phyloP scores from a whole-genome alignment of 2,329 filamentous ascomycete species.

The Colletotrichum sp. region DNA sequence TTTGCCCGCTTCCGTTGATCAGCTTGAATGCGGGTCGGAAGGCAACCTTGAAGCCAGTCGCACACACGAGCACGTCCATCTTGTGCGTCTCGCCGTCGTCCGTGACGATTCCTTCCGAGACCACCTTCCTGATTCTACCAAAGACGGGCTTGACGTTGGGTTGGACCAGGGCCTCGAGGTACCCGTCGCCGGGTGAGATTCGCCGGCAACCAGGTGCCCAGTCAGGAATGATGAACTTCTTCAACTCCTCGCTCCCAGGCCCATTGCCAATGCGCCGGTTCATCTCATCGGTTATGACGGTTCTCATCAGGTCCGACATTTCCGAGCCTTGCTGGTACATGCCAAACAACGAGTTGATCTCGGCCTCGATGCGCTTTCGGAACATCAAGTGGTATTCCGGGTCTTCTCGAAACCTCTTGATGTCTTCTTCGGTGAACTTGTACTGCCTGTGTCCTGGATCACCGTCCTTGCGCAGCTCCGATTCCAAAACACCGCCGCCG shows the following conservation, averaged over 20 bases:
- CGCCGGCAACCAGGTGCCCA: slow-evolving; percentile 50
- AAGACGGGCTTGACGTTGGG: slow-evolving; percentile 50
- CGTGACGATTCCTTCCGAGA: slow-evolving; percentile 31
- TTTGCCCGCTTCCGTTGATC: slow-evolving; percentile 33
- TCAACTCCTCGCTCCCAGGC: slow-evolving; percentile 44
- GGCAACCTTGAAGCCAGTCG: slow-evolving; percentile 43
- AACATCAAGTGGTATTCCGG: slow-evolving; percentile 45
- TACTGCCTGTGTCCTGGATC: slow-evolving; percentile 43
- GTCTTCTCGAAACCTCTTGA: slow-evolving; percentile 40
- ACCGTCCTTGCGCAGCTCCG: slow-evolving; percentile 31
- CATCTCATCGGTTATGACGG: slow-evolving; percentile 48
- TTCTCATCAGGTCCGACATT: slow-evolving; percentile 40
- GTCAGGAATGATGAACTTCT: slow-evolving; percentile 42
- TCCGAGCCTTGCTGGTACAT: slow-evolving; percentile 47
- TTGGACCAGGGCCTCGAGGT: slow-evolving; percentile 44
- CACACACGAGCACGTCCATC: slow-evolving; percentile 39
- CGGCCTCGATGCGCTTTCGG: slow-evolving; percentile 46
- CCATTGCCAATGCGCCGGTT: slow-evolving; percentile 38
- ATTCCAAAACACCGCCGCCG: slow-evolving; percentile 27
- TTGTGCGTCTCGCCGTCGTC: slow-evolving; percentile 33
- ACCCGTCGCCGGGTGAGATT: slow-evolving; percentile 46
- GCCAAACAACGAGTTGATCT: slow-evolving; percentile 45
- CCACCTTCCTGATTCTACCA: slow-evolving; percentile 40
- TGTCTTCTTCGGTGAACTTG: slow-evolving; percentile 30
- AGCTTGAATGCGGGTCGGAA: slow-evolving; percentile 50